These are phyloP conservation scores for Bipolaris victoriae DNA, from an alignment of 2,329 filamentous ascomycete species.

Conservation along the genomic window DNA sequence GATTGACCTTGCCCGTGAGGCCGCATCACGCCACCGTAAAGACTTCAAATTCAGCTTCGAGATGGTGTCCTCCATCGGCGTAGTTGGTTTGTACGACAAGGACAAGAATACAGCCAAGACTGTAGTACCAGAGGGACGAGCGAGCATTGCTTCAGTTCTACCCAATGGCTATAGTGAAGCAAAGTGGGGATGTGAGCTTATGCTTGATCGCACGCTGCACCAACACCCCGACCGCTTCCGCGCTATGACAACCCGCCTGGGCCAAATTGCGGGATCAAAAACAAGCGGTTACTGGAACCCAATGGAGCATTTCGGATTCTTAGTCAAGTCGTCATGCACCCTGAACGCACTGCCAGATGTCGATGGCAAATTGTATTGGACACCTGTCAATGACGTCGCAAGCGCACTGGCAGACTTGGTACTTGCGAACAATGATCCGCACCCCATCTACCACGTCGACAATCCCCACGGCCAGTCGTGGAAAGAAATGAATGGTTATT, in stretches of 20 bases:
- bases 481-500: conserved; percentile 44
- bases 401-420: conserved; percentile 46
- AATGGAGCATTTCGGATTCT: conserved; percentile 57
- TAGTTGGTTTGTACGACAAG: conserved; percentile 43
- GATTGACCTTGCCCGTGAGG: conserved; percentile 51
- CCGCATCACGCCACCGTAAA: conserved; percentile 19
- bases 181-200: conserved; percentile 58
- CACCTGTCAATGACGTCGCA: conserved; percentile 54
- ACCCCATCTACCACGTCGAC: conserved; percentile 55
- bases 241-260: conserved; percentile 54
- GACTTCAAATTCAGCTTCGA: conserved; percentile 43
- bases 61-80: conserved; percentile 52
- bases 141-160: conserved; percentile 50
- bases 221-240: conserved; percentile 52
- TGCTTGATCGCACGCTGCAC: conserved; percentile 58
- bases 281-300: conserved; percentile 62
- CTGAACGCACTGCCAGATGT: conserved; percentile 49
- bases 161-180: conserved; percentile 59
- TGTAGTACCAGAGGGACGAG: conserved; percentile 53
- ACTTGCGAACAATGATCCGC: conserved; percentile 22
- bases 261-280: conserved; percentile 60
- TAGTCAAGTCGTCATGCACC: conserved; percentile 59
- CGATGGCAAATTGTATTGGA: conserved; percentile 45
- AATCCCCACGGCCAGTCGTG: conserved; percentile 53
- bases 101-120: conserved; percentile 16